phyloP scores from a whole-genome alignment of 2,329 filamentous ascomycete species.

The Saccharata proteae region DNA sequence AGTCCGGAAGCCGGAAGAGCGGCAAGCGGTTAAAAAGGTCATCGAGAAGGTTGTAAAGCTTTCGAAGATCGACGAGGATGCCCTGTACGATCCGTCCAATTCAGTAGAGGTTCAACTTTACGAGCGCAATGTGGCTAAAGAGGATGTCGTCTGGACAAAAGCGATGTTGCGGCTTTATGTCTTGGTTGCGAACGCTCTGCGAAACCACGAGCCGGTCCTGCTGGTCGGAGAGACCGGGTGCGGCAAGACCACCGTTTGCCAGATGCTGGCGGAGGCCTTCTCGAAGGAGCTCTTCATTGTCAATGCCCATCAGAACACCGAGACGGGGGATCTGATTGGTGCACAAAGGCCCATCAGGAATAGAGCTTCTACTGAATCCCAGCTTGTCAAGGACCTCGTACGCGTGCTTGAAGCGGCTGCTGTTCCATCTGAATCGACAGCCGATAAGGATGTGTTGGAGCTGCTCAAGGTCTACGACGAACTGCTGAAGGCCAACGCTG shows the following conservation, averaged over 20 bases:
- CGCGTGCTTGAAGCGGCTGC: slow-evolving; percentile 15
- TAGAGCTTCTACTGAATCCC: slow-evolving; percentile 56
- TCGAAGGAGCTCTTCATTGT: slow-evolving; percentile 71
- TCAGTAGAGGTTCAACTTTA: slow-evolving; percentile 26
- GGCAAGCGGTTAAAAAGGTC: slow-evolving; percentile 68
- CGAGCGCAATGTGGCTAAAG: slow-evolving; percentile 12
- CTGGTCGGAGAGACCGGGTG: slow-evolving; percentile 95
- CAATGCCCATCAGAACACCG: slow-evolving; percentile 96
- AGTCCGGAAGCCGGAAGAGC: slow-evolving; percentile 82
- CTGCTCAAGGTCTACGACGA: slow-evolving; percentile 49
- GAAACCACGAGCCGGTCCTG: slow-evolving; percentile 85
- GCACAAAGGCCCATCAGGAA: slow-evolving; percentile 88
- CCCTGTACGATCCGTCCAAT: slow-evolving; percentile 50
- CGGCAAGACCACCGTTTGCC: slow-evolving; percentile 93
- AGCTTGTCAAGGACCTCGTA: slow-evolving; percentile 51
- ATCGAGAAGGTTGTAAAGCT: slow-evolving; percentile 78
- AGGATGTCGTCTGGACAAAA: slow-evolving; percentile 73
- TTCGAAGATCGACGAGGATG: slow-evolving; percentile 51
- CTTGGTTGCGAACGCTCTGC: slow-evolving; percentile 73
- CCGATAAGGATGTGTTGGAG: slow-evolving; percentile 34
- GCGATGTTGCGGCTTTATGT: slow-evolving; percentile 89
- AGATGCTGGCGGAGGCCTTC: slow-evolving; percentile 75
- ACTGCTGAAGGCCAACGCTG: slow-evolving; percentile 33
- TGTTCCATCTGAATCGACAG: background rate
- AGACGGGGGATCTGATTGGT: slow-evolving; percentile 93